These are phyloP conservation scores for Xerocomus amazonicus DNA, from an alignment of 1,284 basidiomycete genomes.

Conservation along the genomic window DNA sequence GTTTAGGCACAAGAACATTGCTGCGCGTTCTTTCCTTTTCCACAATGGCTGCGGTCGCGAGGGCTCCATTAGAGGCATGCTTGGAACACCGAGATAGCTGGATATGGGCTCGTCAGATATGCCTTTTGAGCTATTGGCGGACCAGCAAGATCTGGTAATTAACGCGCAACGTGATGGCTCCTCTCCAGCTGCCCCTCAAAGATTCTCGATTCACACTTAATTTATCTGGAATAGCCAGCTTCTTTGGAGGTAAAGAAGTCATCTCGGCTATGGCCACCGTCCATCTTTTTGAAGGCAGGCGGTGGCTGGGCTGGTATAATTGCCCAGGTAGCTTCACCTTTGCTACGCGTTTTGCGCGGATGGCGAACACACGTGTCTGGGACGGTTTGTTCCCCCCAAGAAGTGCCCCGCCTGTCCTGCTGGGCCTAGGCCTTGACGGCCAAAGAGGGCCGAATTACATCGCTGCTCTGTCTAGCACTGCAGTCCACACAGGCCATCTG, in stretches of 20 bases:
- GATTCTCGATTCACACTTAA: slow-evolving; percentile 20
- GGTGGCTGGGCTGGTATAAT: slow-evolving; percentile 35
- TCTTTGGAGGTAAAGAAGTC: slow-evolving; percentile 31
- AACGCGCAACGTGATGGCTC: too few relatives aligned
- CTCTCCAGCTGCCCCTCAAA: slow-evolving; percentile 12
- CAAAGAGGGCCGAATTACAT: slow-evolving; percentile 26
- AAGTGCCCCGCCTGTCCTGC: slow-evolving; percentile 13
- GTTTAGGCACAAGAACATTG: too few relatives aligned
- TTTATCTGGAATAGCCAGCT: slow-evolving; percentile 23
- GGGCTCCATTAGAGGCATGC: not conserved
- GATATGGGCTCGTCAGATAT: not conserved
- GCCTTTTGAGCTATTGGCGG: not conserved
- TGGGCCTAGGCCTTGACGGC: slow-evolving; percentile 26
- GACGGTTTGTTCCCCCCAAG: slow-evolving; percentile 19
- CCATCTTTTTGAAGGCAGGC: slow-evolving; percentile 26
- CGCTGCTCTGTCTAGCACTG: slow-evolving; percentile 27
- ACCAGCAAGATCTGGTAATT: not conserved
- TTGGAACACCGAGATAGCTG: not conserved
- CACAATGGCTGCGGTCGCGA: not conserved
- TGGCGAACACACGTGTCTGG: slow-evolving; percentile 26
- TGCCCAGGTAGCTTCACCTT: slow-evolving; percentile 29
- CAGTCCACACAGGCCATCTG: slow-evolving; percentile 25
- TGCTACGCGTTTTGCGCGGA: slow-evolving; percentile 27
- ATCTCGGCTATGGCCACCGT: slow-evolving; percentile 30
- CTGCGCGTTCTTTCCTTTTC: too few relatives aligned